Conservation (phyloP, 2,329 filamentous ascomycete species). For the Blastomyces silverae region DNA sequence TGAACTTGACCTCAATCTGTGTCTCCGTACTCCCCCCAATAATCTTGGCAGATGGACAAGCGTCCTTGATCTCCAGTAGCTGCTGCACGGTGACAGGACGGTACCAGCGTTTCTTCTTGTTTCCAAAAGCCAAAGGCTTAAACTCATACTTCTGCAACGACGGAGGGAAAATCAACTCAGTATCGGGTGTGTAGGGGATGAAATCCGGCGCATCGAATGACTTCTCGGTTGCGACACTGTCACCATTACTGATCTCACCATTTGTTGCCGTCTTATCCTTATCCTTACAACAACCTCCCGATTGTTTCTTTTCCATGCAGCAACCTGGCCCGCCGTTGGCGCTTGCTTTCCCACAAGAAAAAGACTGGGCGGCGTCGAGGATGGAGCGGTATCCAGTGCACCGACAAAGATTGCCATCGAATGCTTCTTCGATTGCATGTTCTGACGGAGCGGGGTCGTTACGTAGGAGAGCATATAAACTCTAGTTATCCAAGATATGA, state of each 20-base stretch:
- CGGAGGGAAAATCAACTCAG: constrained; percentile 91
- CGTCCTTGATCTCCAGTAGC: constrained; percentile 82
- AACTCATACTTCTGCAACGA: constrained; percentile 74
- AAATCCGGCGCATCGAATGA: constrained; percentile 78
- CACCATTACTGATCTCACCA: constrained; percentile 34
- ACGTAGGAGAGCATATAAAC: constrained; percentile 81
- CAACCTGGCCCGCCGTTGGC: constrained; percentile 59
- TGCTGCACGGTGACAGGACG: constrained; percentile 80
- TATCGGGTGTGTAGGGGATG: constrained; percentile 89
- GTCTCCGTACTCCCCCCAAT: constrained; percentile 96
- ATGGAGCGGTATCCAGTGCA: constrained; percentile 96
- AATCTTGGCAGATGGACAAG: constrained; percentile 79
- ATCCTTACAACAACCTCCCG: constrained; percentile 60
- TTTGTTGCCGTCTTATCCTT: constrained; percentile 33
- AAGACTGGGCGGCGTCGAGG: constrained; percentile 86
- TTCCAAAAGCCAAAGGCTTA: constrained; percentile 78
- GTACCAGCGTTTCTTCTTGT: constrained; percentile 92
- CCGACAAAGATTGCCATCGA: constrained; percentile 91
- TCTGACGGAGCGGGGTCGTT: constrained; percentile 73
- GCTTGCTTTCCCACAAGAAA: constrained; percentile 54
- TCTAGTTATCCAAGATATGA: constrained; percentile 44
- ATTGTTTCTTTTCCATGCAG: constrained; percentile 57
- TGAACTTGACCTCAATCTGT: constrained; percentile 98
- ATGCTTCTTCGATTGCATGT: constrained; percentile 86
- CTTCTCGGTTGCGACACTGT: constrained; percentile 39